Evolutionary conservation across 129 eudicot genomes (phyloP).

Genomic region (Pseudognaphalium luteoalbum): DNA sequence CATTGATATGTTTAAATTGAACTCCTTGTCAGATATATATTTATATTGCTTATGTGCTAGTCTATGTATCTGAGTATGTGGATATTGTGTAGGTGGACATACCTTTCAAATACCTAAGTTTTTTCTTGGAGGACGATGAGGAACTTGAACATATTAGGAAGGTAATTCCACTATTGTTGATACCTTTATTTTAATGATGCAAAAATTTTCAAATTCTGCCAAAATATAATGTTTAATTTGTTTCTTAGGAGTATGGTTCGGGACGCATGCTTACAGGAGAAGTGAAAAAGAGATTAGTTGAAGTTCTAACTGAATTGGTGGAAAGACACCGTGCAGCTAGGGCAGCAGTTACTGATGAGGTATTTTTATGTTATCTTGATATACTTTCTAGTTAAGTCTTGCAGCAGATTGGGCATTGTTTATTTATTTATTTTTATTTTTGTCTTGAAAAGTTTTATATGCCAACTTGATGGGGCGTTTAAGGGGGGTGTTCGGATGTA

Average conservation of each 20-base stretch:
- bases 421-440: no score
- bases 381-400: neutral
- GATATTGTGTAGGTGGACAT: conserved; percentile 70
- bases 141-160: conserved; percentile 79
- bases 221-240: neutral
- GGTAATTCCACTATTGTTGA: conserved; percentile 38
- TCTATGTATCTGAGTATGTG: neutral
- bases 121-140: conserved; percentile 88
- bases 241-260: conserved; percentile 78
- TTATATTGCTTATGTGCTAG: neutral
- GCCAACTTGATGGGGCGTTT: neutral
- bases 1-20: neutral
- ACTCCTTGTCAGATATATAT: neutral
- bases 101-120: conserved; percentile 87
- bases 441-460: neutral
- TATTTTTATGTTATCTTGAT: conserved; percentile 16
- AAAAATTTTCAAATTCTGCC: neutral
- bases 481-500: neutral
- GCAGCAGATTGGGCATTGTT: no score
- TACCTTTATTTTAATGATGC: neutral
- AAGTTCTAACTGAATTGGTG: conserved; percentile 68
- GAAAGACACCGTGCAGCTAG: conserved; percentile 89
- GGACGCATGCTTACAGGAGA: conserved; percentile 97
- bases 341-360: conserved; percentile 94
- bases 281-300: conserved; percentile 65